These are phyloP conservation scores for Oryza officinalis DNA, from an alignment of 176 grass and related monocot genomes.

Conservation along the genomic window DNA sequence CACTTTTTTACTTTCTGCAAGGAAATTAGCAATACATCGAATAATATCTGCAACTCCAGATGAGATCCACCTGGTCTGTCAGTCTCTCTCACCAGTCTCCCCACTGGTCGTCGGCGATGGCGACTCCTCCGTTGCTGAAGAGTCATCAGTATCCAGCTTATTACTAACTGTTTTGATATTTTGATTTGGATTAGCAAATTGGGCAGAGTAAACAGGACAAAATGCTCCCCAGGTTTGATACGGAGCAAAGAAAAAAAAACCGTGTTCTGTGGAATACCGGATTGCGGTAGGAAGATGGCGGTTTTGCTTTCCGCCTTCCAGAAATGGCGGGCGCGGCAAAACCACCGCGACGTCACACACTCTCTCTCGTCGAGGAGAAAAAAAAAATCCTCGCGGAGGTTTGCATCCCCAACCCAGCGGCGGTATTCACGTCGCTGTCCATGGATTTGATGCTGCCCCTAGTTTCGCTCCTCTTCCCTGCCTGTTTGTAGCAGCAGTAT, in stretches of 20 bases:
- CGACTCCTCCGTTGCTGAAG: not conserved
- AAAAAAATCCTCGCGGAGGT: not conserved
- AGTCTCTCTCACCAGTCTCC: not conserved
- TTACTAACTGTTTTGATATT: not conserved
- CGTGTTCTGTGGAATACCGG: not conserved
- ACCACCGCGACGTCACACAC: not conserved
- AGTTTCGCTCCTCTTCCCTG: not conserved
- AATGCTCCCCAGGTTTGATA: not conserved
- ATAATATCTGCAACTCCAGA: not conserved
- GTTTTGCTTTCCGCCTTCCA: conserved; percentile 35
- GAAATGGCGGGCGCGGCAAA: conserved; percentile 11
- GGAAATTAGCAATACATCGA: not conserved
- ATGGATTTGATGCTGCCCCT: not conserved
- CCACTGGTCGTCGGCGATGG: not conserved
- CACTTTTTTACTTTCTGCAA: not conserved
- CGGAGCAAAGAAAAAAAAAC: not conserved
- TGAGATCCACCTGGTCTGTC: not conserved
- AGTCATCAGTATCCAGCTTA: not conserved
- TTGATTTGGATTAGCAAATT: no score
- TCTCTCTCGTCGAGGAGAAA: not conserved
- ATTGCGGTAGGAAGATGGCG: not conserved
- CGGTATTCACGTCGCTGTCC: not conserved
- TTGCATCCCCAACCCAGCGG: not conserved
- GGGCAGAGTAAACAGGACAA: not conserved
- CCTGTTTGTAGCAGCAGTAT: not conserved